phyloP scores from a whole-genome alignment of 148 eudicot species.

The Linanthus parryae region DNA sequence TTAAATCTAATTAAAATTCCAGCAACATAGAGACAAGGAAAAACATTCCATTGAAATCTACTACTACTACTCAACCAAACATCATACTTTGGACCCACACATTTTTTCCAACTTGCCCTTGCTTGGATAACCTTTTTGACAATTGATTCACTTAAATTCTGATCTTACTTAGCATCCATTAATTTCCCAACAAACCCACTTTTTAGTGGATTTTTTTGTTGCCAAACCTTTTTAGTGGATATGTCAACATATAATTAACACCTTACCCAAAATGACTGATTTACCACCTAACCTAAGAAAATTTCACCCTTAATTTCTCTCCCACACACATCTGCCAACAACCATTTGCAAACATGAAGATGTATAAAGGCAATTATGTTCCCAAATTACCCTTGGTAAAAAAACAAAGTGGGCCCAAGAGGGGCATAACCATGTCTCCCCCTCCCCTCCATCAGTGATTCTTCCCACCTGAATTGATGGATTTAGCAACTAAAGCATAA shows the following conservation, averaged over 20 bases:
- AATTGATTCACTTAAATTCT: not conserved
- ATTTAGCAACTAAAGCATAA: slow-evolving; percentile 13
- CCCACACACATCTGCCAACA: not conserved
- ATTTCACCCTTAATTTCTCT: no score
- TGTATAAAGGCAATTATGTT: not conserved
- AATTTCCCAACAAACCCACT: slow-evolving; percentile 13
- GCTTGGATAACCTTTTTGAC: slow-evolving; percentile 4
- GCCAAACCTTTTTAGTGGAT: not conserved
- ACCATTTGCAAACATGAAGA: no score
- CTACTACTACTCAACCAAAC: no score
- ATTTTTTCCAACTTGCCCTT: no score
- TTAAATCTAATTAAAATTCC: no score
- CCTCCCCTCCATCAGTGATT: slow-evolving; percentile 7
- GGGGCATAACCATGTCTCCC: slow-evolving; percentile 13
- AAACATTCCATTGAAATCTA: no score
- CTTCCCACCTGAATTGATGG: slow-evolving; percentile 9
- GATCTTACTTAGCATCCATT: slow-evolving; percentile 8
- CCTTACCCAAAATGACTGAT: not conserved
- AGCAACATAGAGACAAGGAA: no score
- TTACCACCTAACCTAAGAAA: slow-evolving; percentile 8
- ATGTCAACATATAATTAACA: slow-evolving; percentile 2
- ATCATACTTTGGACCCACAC: no score
- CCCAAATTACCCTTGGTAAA: not conserved
- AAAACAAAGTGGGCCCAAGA: not conserved
- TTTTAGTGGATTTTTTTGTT: slow-evolving; percentile 6